Percentiles rank a stretch among this genome's conserved stretches.
Evolutionary conservation across 225 moss, liverwort and hornwort genomes (phyloP).

Genomic region (Neckera pumila): DNA sequence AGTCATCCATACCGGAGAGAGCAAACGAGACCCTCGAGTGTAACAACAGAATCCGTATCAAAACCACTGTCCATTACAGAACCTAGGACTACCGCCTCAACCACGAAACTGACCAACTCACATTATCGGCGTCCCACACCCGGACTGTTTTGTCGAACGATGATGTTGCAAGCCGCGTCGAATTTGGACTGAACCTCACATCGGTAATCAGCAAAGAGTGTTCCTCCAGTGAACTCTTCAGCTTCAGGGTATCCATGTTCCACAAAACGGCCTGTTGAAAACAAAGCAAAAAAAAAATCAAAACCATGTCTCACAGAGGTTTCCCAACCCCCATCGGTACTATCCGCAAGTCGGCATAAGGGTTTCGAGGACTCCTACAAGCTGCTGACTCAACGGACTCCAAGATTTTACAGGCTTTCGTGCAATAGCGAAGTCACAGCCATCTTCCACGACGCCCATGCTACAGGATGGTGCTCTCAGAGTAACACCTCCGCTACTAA

Average conservation of each 20-base stretch:
- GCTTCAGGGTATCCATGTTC: slow-evolving; percentile 95
- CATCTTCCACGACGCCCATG: not conserved
- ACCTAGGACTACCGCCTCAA: not conserved
- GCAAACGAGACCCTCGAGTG: not conserved
- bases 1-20: not conserved
- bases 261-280: slow-evolving; percentile 70
- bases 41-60: not conserved
- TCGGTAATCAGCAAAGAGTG: slow-evolving; percentile 95
- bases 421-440: not conserved
- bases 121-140: slow-evolving; percentile 99
- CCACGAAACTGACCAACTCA: slow-evolving; percentile 18
- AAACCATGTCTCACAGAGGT: not conserved
- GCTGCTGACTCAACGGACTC: not conserved
- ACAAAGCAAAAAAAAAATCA: not conserved
- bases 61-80: not conserved
- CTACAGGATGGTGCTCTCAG: not conserved
- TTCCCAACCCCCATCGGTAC: not conserved
- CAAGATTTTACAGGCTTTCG: not conserved
- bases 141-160: slow-evolving; percentile 98
- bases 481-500: not conserved
- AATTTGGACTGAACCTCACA: slow-evolving; percentile 94
- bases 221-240: slow-evolving; percentile 95
- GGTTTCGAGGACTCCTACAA: not conserved
- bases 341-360: not conserved
- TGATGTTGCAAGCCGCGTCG: slow-evolving; percentile 90